phyloP scores from a whole-genome alignment of 75 land plant genomes.

The Chamaecyparis obtusa region DNA sequence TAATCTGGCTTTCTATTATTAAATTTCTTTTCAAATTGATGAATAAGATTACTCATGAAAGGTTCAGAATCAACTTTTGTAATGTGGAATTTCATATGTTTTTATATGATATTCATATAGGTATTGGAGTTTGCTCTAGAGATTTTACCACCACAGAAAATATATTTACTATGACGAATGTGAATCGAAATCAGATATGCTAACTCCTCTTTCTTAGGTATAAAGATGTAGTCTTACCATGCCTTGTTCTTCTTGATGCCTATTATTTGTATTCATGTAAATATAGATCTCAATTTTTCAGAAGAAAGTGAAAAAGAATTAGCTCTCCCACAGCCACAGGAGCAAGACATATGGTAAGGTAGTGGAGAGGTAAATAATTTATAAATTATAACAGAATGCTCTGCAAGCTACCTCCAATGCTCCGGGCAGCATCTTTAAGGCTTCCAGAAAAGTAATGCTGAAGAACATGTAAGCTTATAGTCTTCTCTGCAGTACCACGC shows the following conservation, averaged over 20 bases:
- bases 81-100: not conserved
- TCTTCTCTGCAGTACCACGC: slow-evolving; percentile 62
- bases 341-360: not conserved
- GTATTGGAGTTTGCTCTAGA: not conserved
- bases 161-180: not conserved
- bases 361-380: not conserved
- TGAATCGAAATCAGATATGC: not conserved
- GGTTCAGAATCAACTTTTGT: not conserved
- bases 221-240: not conserved
- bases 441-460: slow-evolving; percentile 90
- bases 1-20: not conserved
- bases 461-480: slow-evolving; percentile 72
- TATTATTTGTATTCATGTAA: not conserved
- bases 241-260: not conserved
- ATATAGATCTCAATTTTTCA: not conserved
- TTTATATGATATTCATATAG: not conserved
- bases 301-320: not conserved
- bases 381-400: not conserved
- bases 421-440: slow-evolving; percentile 86
- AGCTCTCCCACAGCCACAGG: not conserved
- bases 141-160: not conserved
- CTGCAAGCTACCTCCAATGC: slow-evolving; percentile 68
- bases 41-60: not conserved
- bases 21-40: not conserved
- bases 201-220: not conserved